Evolutionary conservation across 768 basidiomycete genomes (phyloP), one percentile per base, ranked within the genome.

Genomic region (Mycena galericulata): DNA sequence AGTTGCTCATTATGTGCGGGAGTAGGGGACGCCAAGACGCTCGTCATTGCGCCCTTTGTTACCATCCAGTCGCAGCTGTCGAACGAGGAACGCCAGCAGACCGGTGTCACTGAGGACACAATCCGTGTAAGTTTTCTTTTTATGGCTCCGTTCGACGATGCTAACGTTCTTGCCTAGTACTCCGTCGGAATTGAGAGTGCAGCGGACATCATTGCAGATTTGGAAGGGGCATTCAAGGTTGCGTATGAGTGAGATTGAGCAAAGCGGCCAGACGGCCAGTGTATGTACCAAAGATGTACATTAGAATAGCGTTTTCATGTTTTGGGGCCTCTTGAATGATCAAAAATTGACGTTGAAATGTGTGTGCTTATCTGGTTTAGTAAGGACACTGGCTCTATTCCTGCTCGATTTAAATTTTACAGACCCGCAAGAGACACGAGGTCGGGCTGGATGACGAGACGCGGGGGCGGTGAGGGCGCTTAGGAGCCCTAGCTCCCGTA

Each of bases 31-130:
- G 84, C 87, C 24, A 90, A 90, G 79, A 89, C 87, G 11, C 83
- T 90, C 4, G 88, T 89, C 29, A 88, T 91, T 60, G 86, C 88
- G 67, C 88, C 89, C 1, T 82, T 82, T 15, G 80, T 82, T 18
- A 89, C 90, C 47, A 90, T 89, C 7, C 90, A 90, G 71, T 80
- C 87, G 70, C 89, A 90, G 74, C 76, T 90, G 57, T 77, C 78
- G 1, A 77, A 75, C 4, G 80, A 84, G 47, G 89, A 90, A 73
- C 84, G 84, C 71, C n/a, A 79, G 24, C 71, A 75, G 8, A 74
- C 86, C 0, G 89, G 89, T 0, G 87, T 90, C 9, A 86, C 85
- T 14, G 82, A 82, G 1, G 89, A 90, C 72, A 73, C 89, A 27
- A 88, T 90, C 50, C 84, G 89, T 46, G 87, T 90, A 67, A 27